A percentile compares a stretch with the other conserved stretches of the same genome.
phyloP scores from a whole-genome alignment of 768 basidiomycete species.

The Boletus sp. region DNA sequence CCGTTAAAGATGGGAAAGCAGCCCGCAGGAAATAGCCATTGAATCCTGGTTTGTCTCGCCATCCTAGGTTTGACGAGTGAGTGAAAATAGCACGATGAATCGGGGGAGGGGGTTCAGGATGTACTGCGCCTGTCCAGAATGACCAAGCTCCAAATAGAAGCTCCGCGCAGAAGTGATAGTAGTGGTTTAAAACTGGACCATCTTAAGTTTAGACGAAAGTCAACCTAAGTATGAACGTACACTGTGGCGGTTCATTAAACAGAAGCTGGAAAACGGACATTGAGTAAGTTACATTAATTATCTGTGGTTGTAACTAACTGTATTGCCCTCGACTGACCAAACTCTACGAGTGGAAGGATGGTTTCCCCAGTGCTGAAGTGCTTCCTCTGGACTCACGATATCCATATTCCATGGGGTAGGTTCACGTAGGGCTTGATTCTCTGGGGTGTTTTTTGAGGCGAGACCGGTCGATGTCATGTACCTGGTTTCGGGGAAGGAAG shows the following conservation, averaged over 20 bases:
- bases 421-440: constrained; percentile 64
- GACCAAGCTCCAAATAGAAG: constrained; percentile 75
- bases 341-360: constrained; percentile 47
- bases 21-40: constrained; percentile 75
- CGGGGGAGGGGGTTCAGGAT: constrained; percentile 43
- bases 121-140: constrained; percentile 60
- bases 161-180: constrained; percentile 87
- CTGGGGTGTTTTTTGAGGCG: constrained; percentile 53
- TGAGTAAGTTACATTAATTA: constrained; percentile 1
- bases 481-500: constrained; percentile 44
- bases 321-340: constrained; percentile 69
- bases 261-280: constrained; percentile 38
- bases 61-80: constrained; percentile 54
- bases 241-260: constrained; percentile 71
- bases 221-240: constrained; percentile 18
- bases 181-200: constrained; percentile 64
- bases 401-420: constrained; percentile 65
- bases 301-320: constrained; percentile 43
- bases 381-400: constrained; percentile 59
- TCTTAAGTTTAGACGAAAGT: background rate
- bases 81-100: constrained; percentile 73
- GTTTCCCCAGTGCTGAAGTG: constrained; percentile 58
- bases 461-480: constrained; percentile 71
- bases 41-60: constrained; percentile 79
- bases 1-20: constrained; percentile 65